Percentiles rank a stretch among this genome's conserved stretches.
Conservation (phyloP, 1,139 yeast genomes). For the Arxiozyma slooffiae region DNA sequence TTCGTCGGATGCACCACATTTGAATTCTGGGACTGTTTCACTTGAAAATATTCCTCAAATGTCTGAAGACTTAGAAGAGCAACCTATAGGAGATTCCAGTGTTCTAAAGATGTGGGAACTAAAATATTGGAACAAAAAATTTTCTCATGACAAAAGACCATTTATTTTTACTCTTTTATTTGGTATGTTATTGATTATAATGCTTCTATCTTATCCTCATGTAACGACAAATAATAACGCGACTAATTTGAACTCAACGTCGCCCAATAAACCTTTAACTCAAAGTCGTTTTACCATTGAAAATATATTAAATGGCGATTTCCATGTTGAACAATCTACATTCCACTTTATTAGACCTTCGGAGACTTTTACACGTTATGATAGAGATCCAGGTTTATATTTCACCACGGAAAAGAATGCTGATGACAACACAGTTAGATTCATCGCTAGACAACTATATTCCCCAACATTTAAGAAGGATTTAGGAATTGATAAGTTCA, state of each 20-base stretch:
- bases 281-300: slow-evolving; percentile 19
- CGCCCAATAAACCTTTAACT: neutral
- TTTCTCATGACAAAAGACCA: slow-evolving; percentile 1
- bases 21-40: neutral
- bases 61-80: neutral
- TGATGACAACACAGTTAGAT: slow-evolving; percentile 11
- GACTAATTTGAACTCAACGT: neutral
- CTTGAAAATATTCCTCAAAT: neutral
- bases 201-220: neutral
- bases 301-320: slow-evolving; percentile 23
- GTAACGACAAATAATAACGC: no score
- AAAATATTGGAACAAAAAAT: slow-evolving; percentile 2
- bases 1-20: neutral
- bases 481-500: slow-evolving; percentile 19
- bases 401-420: slow-evolving; percentile 16
- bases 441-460: slow-evolving; percentile 25
- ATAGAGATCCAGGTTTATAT: slow-evolving; percentile 33
- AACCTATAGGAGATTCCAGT: neutral
- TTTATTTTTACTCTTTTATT: neutral
- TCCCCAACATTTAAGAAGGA: slow-evolving; percentile 13
- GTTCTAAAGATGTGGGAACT: neutral
- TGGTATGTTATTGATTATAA: neutral
- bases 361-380: slow-evolving; percentile 12
- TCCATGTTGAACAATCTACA: slow-evolving; percentile 16
- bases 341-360: slow-evolving; percentile 31